Percentiles rank a stretch among this genome's conserved stretches.
These are phyloP conservation scores for Heliamphora pulchella DNA, from an alignment of 179 eudicot genomes.

Conservation along the genomic window DNA sequence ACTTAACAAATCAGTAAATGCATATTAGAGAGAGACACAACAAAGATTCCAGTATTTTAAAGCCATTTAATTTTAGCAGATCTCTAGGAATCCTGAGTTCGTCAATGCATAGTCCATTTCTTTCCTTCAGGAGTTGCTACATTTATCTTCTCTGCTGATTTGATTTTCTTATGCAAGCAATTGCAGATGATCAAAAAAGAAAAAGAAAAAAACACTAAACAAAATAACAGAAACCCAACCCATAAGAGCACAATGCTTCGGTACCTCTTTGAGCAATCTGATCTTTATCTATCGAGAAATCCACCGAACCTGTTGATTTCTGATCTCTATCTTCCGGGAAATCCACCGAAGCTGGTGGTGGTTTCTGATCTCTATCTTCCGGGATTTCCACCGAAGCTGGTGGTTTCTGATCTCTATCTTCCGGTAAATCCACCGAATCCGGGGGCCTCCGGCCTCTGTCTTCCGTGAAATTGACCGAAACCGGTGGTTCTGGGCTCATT, in stretches of 20 bases:
- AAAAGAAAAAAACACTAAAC: not conserved
- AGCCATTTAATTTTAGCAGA: not conserved
- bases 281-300: not conserved
- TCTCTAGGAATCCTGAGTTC: not conserved
- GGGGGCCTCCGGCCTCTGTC: not conserved
- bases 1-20: not conserved
- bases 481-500: not conserved
- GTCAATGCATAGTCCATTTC: not conserved
- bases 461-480: not conserved
- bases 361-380: not conserved
- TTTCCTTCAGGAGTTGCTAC: not conserved
- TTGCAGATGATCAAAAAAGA: not conserved
- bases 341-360: not conserved
- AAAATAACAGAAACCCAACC: not conserved
- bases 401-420: too few relatives aligned
- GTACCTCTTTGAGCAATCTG: conserved; percentile 11
- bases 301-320: not conserved
- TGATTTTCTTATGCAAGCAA: not conserved
- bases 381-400: not conserved
- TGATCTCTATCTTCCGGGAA: not conserved
- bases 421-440: too few relatives aligned
- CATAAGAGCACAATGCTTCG: not conserved
- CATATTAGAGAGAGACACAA: not conserved
- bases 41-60: not conserved
- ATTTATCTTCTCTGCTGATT: not conserved